A percentile compares a stretch with the other conserved stretches of the same genome.
Evolutionary conservation across 2,329 filamentous ascomycete species (phyloP).

Genomic region (Penicillium crustosum): DNA sequence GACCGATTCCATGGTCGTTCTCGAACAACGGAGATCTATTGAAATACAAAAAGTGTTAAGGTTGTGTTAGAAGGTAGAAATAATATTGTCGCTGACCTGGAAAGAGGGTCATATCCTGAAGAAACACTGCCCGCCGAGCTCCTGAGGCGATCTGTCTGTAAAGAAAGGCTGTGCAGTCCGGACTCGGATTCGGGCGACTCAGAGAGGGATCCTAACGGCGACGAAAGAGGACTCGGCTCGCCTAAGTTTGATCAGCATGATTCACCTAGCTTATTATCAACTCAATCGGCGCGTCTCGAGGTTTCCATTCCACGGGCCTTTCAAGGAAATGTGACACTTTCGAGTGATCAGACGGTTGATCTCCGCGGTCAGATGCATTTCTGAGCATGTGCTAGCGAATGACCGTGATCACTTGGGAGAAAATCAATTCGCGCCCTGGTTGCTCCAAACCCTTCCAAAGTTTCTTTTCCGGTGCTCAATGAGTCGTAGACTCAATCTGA

Average conservation of each 20-base stretch:
- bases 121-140: slow-evolving; percentile 75
- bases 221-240: slow-evolving; percentile 43
- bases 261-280: slow-evolving; percentile 11
- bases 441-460: neutral
- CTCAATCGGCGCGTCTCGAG: slow-evolving; percentile 12
- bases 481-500: neutral
- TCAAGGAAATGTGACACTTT: slow-evolving; percentile 18
- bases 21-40: slow-evolving; percentile 78
- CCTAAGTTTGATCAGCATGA: slow-evolving; percentile 30
- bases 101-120: slow-evolving; percentile 67
- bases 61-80: neutral
- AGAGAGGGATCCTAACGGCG: slow-evolving; percentile 38
- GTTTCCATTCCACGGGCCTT: slow-evolving; percentile 16
- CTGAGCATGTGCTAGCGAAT: slow-evolving; percentile 8
- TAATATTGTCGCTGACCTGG: slow-evolving; percentile 60
- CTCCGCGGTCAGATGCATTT: slow-evolving; percentile 20
- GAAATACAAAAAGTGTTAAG: slow-evolving; percentile 17
- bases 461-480: neutral
- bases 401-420: neutral
- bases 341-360: slow-evolving; percentile 18
- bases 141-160: slow-evolving; percentile 60
- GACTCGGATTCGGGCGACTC: slow-evolving; percentile 37
- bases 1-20: slow-evolving; percentile 82
- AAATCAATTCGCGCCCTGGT: neutral
- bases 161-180: slow-evolving; percentile 49